Percentiles rank a stretch among this genome's conserved stretches.
These are phyloP conservation scores for Solanum medicagineum DNA, from an alignment of 257 asterid species.

Conservation along the genomic window DNA sequence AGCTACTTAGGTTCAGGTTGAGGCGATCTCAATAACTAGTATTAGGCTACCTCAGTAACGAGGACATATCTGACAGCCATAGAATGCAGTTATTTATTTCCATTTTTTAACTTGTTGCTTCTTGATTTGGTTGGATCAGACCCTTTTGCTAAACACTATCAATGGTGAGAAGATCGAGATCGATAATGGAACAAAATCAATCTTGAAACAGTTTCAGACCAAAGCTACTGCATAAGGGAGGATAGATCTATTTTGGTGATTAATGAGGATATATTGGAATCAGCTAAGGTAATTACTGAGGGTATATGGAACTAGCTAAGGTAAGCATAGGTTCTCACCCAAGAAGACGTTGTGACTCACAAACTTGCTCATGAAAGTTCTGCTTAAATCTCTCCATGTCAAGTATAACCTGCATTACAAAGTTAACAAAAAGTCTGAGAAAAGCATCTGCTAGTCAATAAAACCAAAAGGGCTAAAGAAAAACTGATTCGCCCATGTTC, in stretches of 20 bases:
- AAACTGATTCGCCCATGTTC: neutral
- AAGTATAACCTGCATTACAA: constrained; percentile 62
- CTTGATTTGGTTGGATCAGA: neutral
- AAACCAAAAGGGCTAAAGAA: neutral
- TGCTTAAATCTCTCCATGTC: constrained; percentile 97
- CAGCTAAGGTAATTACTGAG: neutral
- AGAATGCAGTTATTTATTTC: neutral
- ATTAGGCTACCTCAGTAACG: neutral
- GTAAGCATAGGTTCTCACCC: constrained; percentile 34
- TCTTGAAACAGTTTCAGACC: neutral
- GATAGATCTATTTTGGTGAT: neutral
- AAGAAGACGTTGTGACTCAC: constrained; percentile 50
- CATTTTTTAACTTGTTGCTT: neutral
- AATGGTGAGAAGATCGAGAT: neutral
- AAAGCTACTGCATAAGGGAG: neutral
- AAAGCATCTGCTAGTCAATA: neutral
- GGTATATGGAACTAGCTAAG: neutral
- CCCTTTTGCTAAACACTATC: neutral
- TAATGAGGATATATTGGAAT: neutral
- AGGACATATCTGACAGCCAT: neutral
- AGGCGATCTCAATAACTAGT: neutral
- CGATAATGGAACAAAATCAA: neutral
- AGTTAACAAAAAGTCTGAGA: neutral
- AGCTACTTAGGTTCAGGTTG: neutral
- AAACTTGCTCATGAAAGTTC: constrained; percentile 44